Base-by-base conservation (phyloP, 495 filamentous ascomycete species). In the Cercophora samala region DNA sequence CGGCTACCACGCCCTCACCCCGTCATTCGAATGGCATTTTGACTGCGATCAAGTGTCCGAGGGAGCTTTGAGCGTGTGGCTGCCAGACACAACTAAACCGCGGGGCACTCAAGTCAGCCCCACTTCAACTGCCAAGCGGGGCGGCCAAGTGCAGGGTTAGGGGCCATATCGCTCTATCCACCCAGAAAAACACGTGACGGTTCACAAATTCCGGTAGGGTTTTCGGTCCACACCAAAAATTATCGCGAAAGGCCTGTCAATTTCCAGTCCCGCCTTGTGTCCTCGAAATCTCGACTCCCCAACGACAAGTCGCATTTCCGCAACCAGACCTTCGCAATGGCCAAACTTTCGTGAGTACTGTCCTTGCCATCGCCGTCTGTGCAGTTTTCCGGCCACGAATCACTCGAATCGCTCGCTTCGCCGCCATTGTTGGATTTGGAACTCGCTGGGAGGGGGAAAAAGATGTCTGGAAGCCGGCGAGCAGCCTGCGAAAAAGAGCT, bases 291-390 rank as follows among this genome's bases (percentile, higher is more conserved):
- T 76, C 74, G 74, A 75, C 74, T 68, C 68, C 69, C 66, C 66
- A 73, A 70, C 74, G 68, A 63, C 69, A 73, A 74, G 74, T 74
- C 74, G 74, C 68, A 71, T 71, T 70, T 72, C 64, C 73, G 67
- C 65, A 77, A 74, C 62, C 70, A 75, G 63, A 73, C 72, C 68
- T 64, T 76, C 76, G 76, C 75, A 83, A 84, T 84, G 81, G 81
- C 81, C 75, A 83, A 83, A 74, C 52, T 76, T 22, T 82, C 80
- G 81, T 84, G 74, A 81, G 81, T 82, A 18, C 21, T 62, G 24
- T 51, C 60, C 63, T 64, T 32, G 13, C 17, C 42, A 42, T 23
- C 53, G 64, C 63, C 58, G 60, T 58, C 54, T 32, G 5, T 46
- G 60, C 46, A 18, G 59, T 55, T 65, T 62, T 56, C n/a, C 53